These are phyloP conservation scores for Asclepias syriaca DNA, from an alignment of 257 asterid genomes.

Conservation along the genomic window DNA sequence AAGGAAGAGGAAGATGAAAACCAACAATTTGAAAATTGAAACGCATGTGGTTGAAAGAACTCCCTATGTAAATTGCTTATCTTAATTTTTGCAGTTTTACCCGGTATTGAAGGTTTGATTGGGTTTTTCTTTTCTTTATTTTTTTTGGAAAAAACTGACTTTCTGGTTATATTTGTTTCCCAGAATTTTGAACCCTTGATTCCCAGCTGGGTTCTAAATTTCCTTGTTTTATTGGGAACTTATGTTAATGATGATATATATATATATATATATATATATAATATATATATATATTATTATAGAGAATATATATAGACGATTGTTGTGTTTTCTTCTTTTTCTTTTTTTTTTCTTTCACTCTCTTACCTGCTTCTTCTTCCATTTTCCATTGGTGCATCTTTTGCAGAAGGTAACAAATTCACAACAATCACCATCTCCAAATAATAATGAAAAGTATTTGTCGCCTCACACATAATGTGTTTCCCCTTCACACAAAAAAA, in stretches of 20 bases:
- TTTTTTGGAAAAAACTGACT: slow-evolving; percentile 14
- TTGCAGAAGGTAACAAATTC: background rate
- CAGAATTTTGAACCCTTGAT: slow-evolving; percentile 11
- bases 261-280: no score
- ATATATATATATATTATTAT: background rate
- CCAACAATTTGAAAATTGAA: slow-evolving; percentile 3
- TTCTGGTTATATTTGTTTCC: background rate
- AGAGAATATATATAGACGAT: slow-evolving; percentile 8
- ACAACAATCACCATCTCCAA: background rate
- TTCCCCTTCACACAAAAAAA: background rate
- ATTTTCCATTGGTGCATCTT: background rate
- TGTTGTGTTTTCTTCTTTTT: background rate
- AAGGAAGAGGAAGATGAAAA: background rate
- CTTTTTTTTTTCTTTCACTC: background rate
- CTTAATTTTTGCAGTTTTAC: background rate
- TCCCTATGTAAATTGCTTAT: slow-evolving; percentile 18
- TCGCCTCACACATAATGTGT: background rate
- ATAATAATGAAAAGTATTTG: background rate
- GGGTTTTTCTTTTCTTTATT: no score
- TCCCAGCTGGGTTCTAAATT: slow-evolving; percentile 10
- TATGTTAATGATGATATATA: slow-evolving; percentile 13
- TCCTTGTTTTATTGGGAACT: slow-evolving; percentile 9
- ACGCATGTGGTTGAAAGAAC: slow-evolving; percentile 6
- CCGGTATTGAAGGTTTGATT: background rate
- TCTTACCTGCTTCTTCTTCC: background rate